A percentile compares a stretch with the other conserved stretches of the same genome.
These are phyloP conservation scores for Backusella westeae DNA, from an alignment of 192 early-diverging fungal species.

Conservation along the genomic window DNA sequence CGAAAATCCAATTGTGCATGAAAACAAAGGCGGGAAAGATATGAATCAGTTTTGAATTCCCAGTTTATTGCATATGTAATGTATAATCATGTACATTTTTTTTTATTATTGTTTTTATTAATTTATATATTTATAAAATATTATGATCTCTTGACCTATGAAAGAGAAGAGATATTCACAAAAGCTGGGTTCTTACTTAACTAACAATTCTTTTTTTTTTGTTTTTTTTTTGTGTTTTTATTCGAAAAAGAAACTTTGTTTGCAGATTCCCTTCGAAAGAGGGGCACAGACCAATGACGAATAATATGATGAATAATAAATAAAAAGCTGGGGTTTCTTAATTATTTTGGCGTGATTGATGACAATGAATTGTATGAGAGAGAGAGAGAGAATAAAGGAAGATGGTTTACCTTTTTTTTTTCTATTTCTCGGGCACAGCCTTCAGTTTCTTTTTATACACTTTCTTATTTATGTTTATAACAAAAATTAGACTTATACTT, in stretches of 20 bases:
- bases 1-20: constrained; percentile 1
- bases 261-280: not conserved
- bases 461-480: not conserved
- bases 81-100: not conserved
- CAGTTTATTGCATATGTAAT: not conserved
- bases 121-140: constrained; percentile 9
- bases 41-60: not conserved
- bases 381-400: not conserved
- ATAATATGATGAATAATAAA: not conserved
- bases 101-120: not conserved
- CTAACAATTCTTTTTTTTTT: not conserved
- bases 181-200: not conserved
- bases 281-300: not conserved
- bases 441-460: not conserved
- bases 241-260: not conserved
- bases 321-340: not conserved
- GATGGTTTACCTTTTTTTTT: not conserved
- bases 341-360: not conserved
- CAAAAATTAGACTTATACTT: not conserved
- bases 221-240: not conserved
- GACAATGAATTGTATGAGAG: not conserved
- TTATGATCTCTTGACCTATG: not conserved
- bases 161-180: not conserved
- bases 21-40: constrained; percentile 1
- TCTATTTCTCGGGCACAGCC: not conserved